These are phyloP conservation scores for Aciculoconidium aculeatum DNA, from an alignment of 805 yeast genomes.

Conservation along the genomic window DNA sequence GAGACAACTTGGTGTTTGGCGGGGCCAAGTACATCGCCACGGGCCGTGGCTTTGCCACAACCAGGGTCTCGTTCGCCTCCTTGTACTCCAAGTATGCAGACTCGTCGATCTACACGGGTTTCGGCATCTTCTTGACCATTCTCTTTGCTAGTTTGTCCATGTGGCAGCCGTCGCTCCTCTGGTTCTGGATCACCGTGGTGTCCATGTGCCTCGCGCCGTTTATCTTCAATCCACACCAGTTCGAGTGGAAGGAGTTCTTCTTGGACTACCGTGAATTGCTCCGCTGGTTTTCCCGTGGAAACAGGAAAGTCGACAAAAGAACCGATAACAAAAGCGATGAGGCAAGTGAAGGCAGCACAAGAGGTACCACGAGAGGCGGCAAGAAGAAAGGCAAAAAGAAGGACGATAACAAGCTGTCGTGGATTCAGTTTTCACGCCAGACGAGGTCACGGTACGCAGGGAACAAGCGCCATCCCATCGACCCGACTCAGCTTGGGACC, in stretches of 20 bases:
- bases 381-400: conserved; percentile 75
- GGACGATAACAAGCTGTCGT: conserved; percentile 57
- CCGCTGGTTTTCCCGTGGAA: conserved; percentile 81
- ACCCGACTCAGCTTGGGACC: too few species aligned
- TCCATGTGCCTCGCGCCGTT: conserved; percentile 46
- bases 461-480: conserved; percentile 9
- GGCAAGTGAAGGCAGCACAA: too few species aligned
- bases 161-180: conserved; percentile 69
- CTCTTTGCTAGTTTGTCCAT: conserved; percentile 72
- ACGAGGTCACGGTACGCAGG: conserved; percentile 23
- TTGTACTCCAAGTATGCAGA: conserved; percentile 74
- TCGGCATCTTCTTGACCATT: conserved; percentile 60
- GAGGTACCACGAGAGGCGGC: too few species aligned
- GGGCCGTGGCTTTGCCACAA: conserved; percentile 90
- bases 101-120: conserved; percentile 74
- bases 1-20: conserved; percentile 76
- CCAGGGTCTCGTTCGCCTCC: conserved; percentile 65
- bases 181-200: conserved; percentile 49
- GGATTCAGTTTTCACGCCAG: conserved; percentile 59
- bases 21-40: conserved; percentile 91
- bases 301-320: conserved; percentile 57
- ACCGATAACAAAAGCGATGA: too few species aligned
- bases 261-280: conserved; percentile 44
- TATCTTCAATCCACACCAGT: conserved; percentile 50
- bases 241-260: conserved; percentile 41